These are phyloP conservation scores for Cryptomeria japonica DNA, from an alignment of 75 land plant species.

Conservation along the genomic window DNA sequence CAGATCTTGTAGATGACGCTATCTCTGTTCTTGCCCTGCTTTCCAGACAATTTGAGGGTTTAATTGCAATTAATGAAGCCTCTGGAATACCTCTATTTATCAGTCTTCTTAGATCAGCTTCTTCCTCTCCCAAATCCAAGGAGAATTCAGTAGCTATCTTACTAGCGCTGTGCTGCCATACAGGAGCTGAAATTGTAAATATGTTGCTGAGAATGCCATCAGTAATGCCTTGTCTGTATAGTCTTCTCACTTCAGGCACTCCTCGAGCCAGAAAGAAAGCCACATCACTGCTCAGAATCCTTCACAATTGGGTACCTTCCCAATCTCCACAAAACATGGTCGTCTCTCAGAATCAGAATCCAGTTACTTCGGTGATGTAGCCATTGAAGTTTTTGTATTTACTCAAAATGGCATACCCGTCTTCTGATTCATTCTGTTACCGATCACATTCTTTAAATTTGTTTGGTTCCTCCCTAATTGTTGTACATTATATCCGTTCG, in stretches of 20 bases:
- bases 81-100: too few species aligned
- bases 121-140: too few species aligned
- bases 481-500: neutral
- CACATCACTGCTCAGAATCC: constrained; percentile 46
- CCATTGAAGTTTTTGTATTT: neutral
- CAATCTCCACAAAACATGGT: neutral
- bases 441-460: neutral
- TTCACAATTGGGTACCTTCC: constrained; percentile 19
- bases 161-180: too few species aligned
- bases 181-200: too few species aligned
- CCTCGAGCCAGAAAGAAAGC: constrained; percentile 54
- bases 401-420: too few species aligned
- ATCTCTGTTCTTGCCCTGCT: constrained; percentile 52
- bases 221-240: constrained; percentile 50
- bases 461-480: too few species aligned
- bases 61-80: too few species aligned
- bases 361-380: neutral
- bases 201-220: constrained; percentile 19
- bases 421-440: neutral
- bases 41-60: constrained; percentile 20
- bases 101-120: too few species aligned
- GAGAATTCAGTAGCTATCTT: too few species aligned
- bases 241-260: constrained; percentile 37
- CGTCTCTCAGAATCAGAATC: neutral
- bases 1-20: constrained; percentile 62